phyloP scores from a whole-genome alignment of 106 monocot species.

The Hemerocallis citrina region DNA sequence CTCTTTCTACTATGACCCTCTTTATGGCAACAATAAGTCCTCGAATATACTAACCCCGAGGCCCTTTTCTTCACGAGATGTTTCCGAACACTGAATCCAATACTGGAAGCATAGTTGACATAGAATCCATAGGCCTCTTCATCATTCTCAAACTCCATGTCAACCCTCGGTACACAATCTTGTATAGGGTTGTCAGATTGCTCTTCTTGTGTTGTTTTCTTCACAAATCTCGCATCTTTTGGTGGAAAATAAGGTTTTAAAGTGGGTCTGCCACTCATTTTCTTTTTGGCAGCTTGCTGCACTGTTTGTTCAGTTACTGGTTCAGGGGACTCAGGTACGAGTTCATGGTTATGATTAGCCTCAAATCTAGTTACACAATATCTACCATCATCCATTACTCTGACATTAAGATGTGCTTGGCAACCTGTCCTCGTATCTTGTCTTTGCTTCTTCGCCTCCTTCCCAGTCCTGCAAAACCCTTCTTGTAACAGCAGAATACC shows the following conservation, averaged over 20 bases:
- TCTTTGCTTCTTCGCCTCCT: constrained; percentile 21
- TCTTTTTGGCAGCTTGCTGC: background rate
- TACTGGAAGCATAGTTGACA: constrained; percentile 27
- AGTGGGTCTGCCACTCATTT: background rate
- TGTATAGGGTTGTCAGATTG: background rate
- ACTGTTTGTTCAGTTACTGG: background rate
- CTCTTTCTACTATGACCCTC: constrained; percentile 34
- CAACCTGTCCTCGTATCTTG: constrained; percentile 25
- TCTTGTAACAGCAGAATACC: constrained; percentile 29
- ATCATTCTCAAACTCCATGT: constrained; percentile 49
- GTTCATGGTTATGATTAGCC: constrained; percentile 31
- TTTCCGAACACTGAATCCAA: constrained; percentile 41
- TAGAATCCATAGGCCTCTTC: constrained; percentile 39
- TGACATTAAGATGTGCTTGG: constrained; percentile 18
- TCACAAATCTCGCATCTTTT: background rate
- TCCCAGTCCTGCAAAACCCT: constrained; percentile 19
- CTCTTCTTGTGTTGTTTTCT: background rate
- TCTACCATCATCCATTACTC: constrained; percentile 18
- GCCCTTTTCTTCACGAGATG: constrained; percentile 29
- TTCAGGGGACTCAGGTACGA: background rate
- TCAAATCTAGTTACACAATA: constrained; percentile 30
- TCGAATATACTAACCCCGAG: constrained; percentile 39
- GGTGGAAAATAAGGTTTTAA: constrained; percentile 1
- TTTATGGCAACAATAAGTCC: constrained; percentile 40
- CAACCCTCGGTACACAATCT: constrained; percentile 31